phyloP scores from a whole-genome alignment of 306 rosid genomes.

The Alnus glutinosa region DNA sequence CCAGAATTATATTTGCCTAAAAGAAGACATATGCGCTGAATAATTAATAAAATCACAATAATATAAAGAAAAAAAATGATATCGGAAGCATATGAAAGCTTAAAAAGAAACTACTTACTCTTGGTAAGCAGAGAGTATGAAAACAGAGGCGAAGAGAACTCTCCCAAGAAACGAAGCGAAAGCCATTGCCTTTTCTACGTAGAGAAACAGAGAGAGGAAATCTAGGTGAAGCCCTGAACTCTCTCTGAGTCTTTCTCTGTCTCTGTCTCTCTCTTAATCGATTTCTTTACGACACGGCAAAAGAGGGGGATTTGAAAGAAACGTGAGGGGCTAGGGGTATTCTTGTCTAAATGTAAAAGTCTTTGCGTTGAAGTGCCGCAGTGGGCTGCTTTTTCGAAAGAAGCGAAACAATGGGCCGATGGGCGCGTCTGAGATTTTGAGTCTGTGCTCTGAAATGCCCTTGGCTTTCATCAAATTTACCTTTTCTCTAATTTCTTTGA shows the following conservation, averaged over 20 bases:
- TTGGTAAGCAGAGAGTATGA: conserved; percentile 64
- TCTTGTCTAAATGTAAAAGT: neutral
- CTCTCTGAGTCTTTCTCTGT: neutral
- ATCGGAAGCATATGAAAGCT: neutral
- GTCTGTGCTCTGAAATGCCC: conserved; percentile 6
- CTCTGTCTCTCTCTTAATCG: neutral
- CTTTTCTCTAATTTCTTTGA: too few species aligned
- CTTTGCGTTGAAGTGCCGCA: neutral
- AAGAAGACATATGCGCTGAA: neutral
- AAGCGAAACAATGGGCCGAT: neutral
- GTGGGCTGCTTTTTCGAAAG: neutral
- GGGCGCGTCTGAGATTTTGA: neutral
- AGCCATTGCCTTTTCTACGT: conserved; percentile 31
- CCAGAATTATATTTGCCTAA: neutral
- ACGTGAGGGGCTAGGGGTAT: neutral
- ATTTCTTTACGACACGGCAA: neutral
- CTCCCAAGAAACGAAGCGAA: conserved; percentile 63
- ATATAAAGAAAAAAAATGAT: neutral
- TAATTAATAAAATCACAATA: neutral
- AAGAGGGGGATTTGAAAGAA: neutral
- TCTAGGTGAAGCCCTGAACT: conserved; percentile 14
- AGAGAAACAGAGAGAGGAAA: conserved; percentile 22
- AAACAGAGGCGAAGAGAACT: conserved; percentile 58
- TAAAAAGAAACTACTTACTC: conserved; percentile 42
- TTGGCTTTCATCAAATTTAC: neutral